Evolutionary conservation across 176 grass and related monocot genomes (phyloP).

Genomic region (Chloris gayana): DNA sequence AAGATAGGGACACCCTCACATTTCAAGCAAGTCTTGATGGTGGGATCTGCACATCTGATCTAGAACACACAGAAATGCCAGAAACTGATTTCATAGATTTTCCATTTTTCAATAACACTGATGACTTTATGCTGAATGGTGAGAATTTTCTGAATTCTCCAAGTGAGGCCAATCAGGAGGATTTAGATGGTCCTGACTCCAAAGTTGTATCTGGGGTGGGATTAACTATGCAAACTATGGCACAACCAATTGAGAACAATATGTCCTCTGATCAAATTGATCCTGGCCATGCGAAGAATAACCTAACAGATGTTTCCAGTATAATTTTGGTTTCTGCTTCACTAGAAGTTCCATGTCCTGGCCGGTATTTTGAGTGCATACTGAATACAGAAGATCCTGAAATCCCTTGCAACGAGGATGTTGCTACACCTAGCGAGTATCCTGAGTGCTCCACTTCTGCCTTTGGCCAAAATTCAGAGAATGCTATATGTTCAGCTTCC

Average conservation of each 20-base stretch:
- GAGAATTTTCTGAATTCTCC: conserved; percentile 68
- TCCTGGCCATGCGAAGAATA: conserved; percentile 35
- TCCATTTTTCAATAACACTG: conserved; percentile 52
- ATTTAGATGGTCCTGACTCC: conserved; percentile 42
- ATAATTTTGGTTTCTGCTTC: conserved; percentile 47
- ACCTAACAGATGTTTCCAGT: conserved; percentile 35
- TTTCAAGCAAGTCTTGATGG: conserved; percentile 48
- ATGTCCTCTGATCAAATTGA: conserved; percentile 48
- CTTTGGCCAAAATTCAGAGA: conserved; percentile 41
- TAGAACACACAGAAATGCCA: conserved; percentile 38
- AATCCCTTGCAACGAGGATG: conserved; percentile 69
- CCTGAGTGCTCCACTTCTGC: conserved; percentile 34
- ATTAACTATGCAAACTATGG: conserved; percentile 36
- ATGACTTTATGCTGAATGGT: conserved; percentile 65
- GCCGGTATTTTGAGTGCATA: conserved; percentile 32
- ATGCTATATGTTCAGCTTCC: conserved; percentile 17
- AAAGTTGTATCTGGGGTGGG: conserved; percentile 25
- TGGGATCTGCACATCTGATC: conserved; percentile 45
- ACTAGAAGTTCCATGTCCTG: conserved; percentile 40
- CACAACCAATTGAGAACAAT: conserved; percentile 34
- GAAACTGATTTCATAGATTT: conserved; percentile 77
- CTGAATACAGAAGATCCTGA: conserved; percentile 72
- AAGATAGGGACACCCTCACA: conserved; percentile 33
- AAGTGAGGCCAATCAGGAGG: conserved; percentile 50
- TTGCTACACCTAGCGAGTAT: conserved; percentile 34